Base-by-base conservation (phyloP, 192 early-diverging fungal species). In the Backusella luteola region DNA sequence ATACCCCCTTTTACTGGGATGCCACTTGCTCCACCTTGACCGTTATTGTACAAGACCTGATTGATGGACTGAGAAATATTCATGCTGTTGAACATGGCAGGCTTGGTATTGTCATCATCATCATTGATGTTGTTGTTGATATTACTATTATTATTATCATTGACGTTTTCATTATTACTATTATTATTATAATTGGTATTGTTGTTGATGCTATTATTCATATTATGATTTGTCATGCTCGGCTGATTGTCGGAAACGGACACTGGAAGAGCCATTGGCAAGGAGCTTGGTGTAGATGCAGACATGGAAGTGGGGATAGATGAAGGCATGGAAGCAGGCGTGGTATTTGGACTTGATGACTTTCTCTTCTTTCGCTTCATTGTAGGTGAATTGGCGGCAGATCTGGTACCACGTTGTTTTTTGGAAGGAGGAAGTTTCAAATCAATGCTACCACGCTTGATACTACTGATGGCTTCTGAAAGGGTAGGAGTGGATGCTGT, bases 381-480 rank as follows among this genome's bases (percentile, higher is more conserved):
- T 42, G 71, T 73, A 29, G 63, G 69, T 19, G 71, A 63, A 69
- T 71, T 66, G 12, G 73, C 42, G 3, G 73, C 34, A 14, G 73
- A 46, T 35, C 69, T 77, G 4, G 69, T 46, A 11, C 68, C 66
- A 6, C 74, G 67, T 42, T 78, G 80, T 46, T 77, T 77, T 46
- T 81, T 81, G 4, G 66, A 41, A 4, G 72, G 34, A 19, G 80
- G 80, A 26, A 81, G 68, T 23, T 81, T 81, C n/a, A 81, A 29
- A 66, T 81, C 80, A 26, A 81, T 77, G 52, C 73, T 81, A 7
- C 32, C 72, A 71, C 77, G 80, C 34, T 81, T 81, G 1, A 77
- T 67, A 44, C 66, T 53, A 15, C 42, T 66, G 3, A 69, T 69
- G 11, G 32, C 21, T 4, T 77, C 35, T 23, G 73, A 46, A 14